Base-by-base conservation (phyloP, 2,329 filamentous ascomycete species). In the Fusarium staphyleae region DNA sequence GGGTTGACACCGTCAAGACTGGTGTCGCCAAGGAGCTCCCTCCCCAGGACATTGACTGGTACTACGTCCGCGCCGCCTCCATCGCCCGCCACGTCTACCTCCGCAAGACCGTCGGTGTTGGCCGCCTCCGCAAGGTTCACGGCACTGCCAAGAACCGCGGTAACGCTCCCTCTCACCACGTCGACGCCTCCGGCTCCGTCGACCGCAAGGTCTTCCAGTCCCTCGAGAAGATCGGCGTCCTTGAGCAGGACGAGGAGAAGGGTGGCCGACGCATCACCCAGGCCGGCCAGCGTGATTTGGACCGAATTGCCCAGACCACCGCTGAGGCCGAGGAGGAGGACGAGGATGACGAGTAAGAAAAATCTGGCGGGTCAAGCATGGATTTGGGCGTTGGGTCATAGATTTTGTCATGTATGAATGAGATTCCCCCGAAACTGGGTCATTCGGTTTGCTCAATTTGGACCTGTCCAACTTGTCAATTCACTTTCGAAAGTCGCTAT, bases 1-100 rank as follows among this genome's bases (percentile, higher is more conserved):
- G 93, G 93, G 93, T 97, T 79, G 95, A 99, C 78, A 97, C 93
- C 75, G 95, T 98, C 83, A 99, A 99, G 90, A 97, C 93, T 71
- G 93, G 91, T 74, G 86, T 88, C 77, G 89, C 90, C 78, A 96
- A 96, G 82, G 95, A 99, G 85, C 90, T 99, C 71, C 93, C 93
- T 74, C 95, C 93, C 74, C 93, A 98, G 87, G 89, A 93, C 79
- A 91, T 93, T 77, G 95, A 99, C 87, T 99, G 95, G 95, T 96
- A 87, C 84, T 90, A 87, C 80, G 79, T 87, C 77, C 93, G 95
- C 76, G 93, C 93, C 73, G 95, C 95, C 72, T 87, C 93, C 68
- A 89, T 99, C 76, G 95, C 95, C 74, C 92, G 93, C 76, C 93
- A 98, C 86, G 88, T 99, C 85, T 99, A 99, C 87, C 86, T 99